A percentile compares a stretch with the other conserved stretches of the same genome.
These are phyloP conservation scores for Cenococcum geophilum DNA, from an alignment of 495 filamentous ascomycete species.

Conservation along the genomic window DNA sequence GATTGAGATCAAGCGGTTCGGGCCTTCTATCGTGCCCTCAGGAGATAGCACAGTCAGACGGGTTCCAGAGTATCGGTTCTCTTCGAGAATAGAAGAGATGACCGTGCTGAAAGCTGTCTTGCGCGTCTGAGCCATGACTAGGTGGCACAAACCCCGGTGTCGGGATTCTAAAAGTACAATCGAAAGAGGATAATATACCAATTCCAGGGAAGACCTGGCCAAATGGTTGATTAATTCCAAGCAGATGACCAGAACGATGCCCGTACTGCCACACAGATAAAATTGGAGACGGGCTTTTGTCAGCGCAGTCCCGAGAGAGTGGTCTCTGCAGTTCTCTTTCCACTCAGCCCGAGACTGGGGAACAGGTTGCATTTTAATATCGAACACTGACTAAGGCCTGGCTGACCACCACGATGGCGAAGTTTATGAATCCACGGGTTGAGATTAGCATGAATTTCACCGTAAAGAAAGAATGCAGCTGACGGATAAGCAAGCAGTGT, in stretches of 20 bases:
- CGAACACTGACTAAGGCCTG: not conserved
- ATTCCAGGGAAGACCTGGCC: not conserved
- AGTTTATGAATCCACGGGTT: not conserved
- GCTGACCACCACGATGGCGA: constrained; percentile 4
- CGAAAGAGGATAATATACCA: not conserved
- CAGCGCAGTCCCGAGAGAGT: not conserved
- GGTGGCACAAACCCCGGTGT: not conserved
- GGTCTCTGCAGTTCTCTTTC: not conserved
- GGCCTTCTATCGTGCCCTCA: not conserved
- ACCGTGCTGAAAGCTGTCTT: not conserved
- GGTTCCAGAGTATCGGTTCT: not conserved
- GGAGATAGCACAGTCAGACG: constrained; percentile 4
- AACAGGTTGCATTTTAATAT: constrained; percentile 8
- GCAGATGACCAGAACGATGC: not conserved
- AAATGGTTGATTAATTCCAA: not conserved
- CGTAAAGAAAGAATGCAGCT: not conserved
- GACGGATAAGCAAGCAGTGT: constrained; percentile 6
- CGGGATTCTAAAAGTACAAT: not conserved
- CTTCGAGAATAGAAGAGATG: not conserved
- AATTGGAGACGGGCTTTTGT: not conserved
- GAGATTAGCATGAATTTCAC: not conserved
- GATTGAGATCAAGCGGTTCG: not conserved
- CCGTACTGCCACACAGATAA: constrained; percentile 3
- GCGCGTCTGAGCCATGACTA: not conserved
- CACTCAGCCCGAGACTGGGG: not conserved